Percentiles rank a stretch among this genome's conserved stretches.
These are phyloP conservation scores for Fusarium fracticaudum DNA, from an alignment of 2,329 filamentous ascomycete genomes.

Conservation along the genomic window DNA sequence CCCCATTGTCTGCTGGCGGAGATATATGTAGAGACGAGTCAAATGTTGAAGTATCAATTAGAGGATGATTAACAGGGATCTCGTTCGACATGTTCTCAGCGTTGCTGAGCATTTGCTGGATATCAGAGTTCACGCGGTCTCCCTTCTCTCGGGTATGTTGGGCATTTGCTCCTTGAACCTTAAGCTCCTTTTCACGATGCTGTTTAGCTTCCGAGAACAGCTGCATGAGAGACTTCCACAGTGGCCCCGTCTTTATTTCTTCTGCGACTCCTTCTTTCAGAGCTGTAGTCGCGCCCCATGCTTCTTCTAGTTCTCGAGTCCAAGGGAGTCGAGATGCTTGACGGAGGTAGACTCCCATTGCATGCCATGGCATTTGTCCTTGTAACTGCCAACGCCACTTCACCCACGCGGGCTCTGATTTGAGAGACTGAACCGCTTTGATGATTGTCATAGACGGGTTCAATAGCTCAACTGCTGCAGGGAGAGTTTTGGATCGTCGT, in stretches of 20 bases:
- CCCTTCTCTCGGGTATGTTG: neutral
- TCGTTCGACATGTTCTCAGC: neutral
- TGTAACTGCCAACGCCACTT: conserved; percentile 46
- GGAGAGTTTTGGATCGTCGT: neutral
- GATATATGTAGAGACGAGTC: conserved; percentile 8
- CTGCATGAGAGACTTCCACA: conserved; percentile 31
- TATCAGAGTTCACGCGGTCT: neutral
- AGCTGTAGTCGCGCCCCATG: conserved; percentile 28
- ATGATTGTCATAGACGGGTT: conserved; percentile 27
- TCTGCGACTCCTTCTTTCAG: conserved; percentile 8
- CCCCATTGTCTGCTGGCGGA: neutral
- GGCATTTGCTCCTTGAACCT: neutral
- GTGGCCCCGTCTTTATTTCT: conserved; percentile 2
- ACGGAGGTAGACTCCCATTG: conserved; percentile 38
- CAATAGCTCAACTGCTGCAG: neutral
- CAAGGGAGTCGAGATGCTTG: conserved; percentile 35
- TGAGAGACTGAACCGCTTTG: conserved; percentile 34
- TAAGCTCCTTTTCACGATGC: conserved; percentile 20
- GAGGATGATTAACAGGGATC: conserved; percentile 6
- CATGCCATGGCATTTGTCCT: conserved; percentile 43
- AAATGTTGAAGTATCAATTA: conserved; percentile 11
- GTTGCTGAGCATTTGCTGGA: conserved; percentile 10
- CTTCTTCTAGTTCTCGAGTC: conserved; percentile 35
- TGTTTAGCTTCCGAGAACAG: conserved; percentile 11
- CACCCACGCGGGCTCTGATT: conserved; percentile 32